Conservation (phyloP, 768 basidiomycete genomes). For the Psilocybe cyanescens region DNA sequence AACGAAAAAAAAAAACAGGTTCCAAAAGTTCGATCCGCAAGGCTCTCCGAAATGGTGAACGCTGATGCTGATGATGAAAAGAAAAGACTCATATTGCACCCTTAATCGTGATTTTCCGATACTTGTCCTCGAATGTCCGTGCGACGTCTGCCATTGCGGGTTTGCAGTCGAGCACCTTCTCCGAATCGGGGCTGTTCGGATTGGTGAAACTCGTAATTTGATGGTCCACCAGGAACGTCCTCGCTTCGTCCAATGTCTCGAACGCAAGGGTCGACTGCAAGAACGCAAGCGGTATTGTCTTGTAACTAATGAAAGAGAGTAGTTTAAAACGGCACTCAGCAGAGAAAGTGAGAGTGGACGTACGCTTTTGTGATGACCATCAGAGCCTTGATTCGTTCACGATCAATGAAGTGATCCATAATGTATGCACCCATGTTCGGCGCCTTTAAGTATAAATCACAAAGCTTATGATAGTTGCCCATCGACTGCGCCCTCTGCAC, state of each 20-base stretch:
- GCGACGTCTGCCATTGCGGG: slow-evolving; percentile 56
- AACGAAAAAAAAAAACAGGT: slow-evolving; percentile 7
- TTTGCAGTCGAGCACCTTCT: slow-evolving; percentile 78
- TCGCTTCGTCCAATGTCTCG: slow-evolving; percentile 63
- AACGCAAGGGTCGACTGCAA: slow-evolving; percentile 85
- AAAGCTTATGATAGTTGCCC: slow-evolving; percentile 94
- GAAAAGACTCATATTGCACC: slow-evolving; percentile 74
- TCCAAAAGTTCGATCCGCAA: background rate
- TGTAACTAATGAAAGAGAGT: slow-evolving; percentile 61
- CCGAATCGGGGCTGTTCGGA: slow-evolving; percentile 59
- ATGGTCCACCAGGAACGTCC: slow-evolving; percentile 74
- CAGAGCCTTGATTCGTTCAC: slow-evolving; percentile 86
- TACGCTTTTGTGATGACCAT: slow-evolving; percentile 94
- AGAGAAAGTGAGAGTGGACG: slow-evolving; percentile 33
- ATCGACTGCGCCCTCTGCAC: slow-evolving; percentile 90
- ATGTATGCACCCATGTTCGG: slow-evolving; percentile 99
- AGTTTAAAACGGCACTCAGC: slow-evolving; percentile 2
- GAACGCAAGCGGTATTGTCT: slow-evolving; percentile 74
- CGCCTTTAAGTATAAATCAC: slow-evolving; percentile 79
- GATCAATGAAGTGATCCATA: slow-evolving; percentile 97
- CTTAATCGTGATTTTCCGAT: slow-evolving; percentile 86
- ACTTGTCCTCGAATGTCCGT: slow-evolving; percentile 77
- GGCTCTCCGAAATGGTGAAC: background rate
- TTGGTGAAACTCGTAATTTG: slow-evolving; percentile 60
- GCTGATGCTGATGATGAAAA: slow-evolving; percentile 7